Conservation (phyloP, 2,329 filamentous ascomycete genomes). For the Canariomyces notabilis region DNA sequence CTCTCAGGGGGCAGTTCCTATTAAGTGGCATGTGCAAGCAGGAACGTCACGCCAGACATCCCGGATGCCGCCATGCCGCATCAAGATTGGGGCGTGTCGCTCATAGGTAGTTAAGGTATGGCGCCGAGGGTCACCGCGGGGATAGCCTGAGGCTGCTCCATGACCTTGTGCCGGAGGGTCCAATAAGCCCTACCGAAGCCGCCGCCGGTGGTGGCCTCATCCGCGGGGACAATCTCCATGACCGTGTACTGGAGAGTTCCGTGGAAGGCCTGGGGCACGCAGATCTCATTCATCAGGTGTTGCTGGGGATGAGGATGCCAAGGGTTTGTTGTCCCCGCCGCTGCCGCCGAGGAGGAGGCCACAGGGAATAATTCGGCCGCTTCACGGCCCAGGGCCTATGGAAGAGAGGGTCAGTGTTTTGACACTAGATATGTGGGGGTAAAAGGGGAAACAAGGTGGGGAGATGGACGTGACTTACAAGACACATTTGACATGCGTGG, state of each 20-base stretch:
- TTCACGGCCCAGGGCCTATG: conserved; percentile 22
- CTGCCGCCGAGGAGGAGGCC: not conserved
- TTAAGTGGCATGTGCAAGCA: conserved; percentile 9
- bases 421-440: not conserved
- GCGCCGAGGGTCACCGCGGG: conserved; percentile 10
- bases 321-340: not conserved
- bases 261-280: conserved; percentile 19
- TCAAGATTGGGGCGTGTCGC: conserved; percentile 22
- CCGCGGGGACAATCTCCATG: conserved; percentile 19
- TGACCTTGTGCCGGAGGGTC: conserved; percentile 15
- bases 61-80: not conserved
- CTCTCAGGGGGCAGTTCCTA: not conserved
- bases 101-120: conserved; percentile 20
- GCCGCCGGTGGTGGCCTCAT: too few species aligned
- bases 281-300: conserved; percentile 10
- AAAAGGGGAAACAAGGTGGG: not conserved
- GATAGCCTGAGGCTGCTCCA: conserved; percentile 7
- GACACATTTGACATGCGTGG: conserved; percentile 41
- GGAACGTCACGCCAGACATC: not conserved
- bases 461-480: conserved; percentile 32
- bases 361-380: conserved; percentile 9
- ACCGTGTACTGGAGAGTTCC: conserved; percentile 21
- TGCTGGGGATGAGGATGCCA: conserved; percentile 1
- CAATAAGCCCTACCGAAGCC: conserved; percentile 16
- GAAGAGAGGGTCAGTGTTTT: not conserved